Base-by-base conservation (phyloP, 179 eudicot species). In the Beta corolliflora region DNA sequence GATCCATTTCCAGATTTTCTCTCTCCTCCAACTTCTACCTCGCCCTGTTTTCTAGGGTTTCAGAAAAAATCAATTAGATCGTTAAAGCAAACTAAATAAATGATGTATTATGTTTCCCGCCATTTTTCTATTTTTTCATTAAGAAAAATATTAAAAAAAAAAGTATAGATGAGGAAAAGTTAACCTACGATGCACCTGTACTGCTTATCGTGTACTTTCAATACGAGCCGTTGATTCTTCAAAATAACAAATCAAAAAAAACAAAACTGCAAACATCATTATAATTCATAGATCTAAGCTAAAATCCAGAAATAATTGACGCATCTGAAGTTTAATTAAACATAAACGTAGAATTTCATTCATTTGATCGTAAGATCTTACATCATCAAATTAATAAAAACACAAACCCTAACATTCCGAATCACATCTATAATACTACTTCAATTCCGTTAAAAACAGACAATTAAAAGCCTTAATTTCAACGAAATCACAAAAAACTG, bases 1-100 rank as follows among this genome's bases (percentile, higher is more conserved):
- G 80, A 29, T 88, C 85, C 89, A 88, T 88, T 50, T 8, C 19
- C 1, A 21, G 15, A 14, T 56, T 58, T 54, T 44, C 36, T 79
- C 44, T 44, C 44, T 9, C 25, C 70, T 59, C 41, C 9, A 44
- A 76, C 31, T 50, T 18, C 25, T 25, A 3, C 41, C 41, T 64
- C 41, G 3, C 13, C 69, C 13, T 52, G n/a, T 3, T 45, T 45
- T 7, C n/a, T 81, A 68, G 80, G 80, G 76, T 76, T 81, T 68
- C 9, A 10, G n/a, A 55, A 29, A n/a, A n/a, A n/a, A n/a, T n/a
- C n/a, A n/a, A n/a, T n/a, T n/a, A n/a, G n/a, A n/a, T n/a, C 48
- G 63, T 60, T 4, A 21, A 9, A 7, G 19, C 19, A 5, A 18
- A 60, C 0, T 25, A 11, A 7, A 3, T 3, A 8, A 50, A 21